Base-by-base conservation (phyloP, 140 eudicot species). In the Flaveria floridana region DNA sequence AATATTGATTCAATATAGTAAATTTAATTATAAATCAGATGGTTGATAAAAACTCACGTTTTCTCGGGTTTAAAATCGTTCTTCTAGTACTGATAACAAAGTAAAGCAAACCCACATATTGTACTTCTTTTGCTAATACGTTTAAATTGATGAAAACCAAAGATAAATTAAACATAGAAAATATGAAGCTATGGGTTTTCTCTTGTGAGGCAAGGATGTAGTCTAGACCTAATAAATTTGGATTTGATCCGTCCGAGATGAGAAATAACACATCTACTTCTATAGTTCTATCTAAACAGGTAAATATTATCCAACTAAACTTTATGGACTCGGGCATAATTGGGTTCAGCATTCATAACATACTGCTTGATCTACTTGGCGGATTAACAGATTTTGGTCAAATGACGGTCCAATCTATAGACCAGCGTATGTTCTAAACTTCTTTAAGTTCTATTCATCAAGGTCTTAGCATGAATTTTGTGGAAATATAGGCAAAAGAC, bases 401-500 rank as follows among this genome's bases (percentile, higher is more conserved):
- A 84, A 91, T 91, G 96, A 75, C 78, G 7, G 89, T 84, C 72
- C 96, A 85, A 76, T 88, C 96, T 71, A 76, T 91, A 48, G 97
- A 91, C 73, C 96, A 86, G 68, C 63, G 96, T 86, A 46, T 66
- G 95, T 78, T 21, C 8, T 30, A 13, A 68, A 44, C 48, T 23
- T 39, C 66, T n/a, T 2, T 23, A 55, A 16, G 11, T 44, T 78
- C 30, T 8, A 16, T 13, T 23, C 0, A 3, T 6, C 4, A 6
- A 66, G 71, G 57, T 14, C 18, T 25, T 5, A 46, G 15, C 55
- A 68, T 88, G 59, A 91, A 91, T 79, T 91, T 88, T 86, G 85
- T 62, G 97, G 97, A 64, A 91, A 88, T 83, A 79, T 91, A 12
- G 97, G 97, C 76, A 21, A 21, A 91, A 91, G 85, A 86, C 91